Evolutionary conservation across 371 early-diverging fungal species (phyloP), one percentile per base, ranked within the genome.

Genomic region (Apophysomyces sp.): DNA sequence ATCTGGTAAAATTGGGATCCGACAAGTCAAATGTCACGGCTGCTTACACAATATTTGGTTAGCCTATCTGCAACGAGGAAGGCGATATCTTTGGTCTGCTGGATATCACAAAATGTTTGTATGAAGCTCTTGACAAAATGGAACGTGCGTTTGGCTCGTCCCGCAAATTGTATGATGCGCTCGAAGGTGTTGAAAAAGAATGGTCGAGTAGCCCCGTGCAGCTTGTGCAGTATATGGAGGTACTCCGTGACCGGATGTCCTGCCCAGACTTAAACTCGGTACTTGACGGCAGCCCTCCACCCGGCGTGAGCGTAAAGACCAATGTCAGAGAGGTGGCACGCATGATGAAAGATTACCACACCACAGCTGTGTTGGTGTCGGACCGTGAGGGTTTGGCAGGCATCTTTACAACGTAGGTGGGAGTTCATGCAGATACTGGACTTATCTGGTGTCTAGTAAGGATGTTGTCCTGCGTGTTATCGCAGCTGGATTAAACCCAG

Each of bases 381-480:
- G 94, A 93, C 58, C 91, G 89, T 51, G 83, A 82, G 26, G 92
- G 86, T 29, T 82, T 98, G 60, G 89, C 91, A 18, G 98, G 98
- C 60, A 97, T 98, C 67, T 94, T 96, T 72, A 98, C 98, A 16
- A 60, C 60, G 92, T 92, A 67, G 91, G 91, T 64, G 67, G 59
- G 21, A 21, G 49, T 3, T 2, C 11, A 37, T 37, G 37, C 37
- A 37, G 21, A 56, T 31, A 30, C 32, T 30, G 2, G 5, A 57
- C 59, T 52, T 7, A 55, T 3, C 37, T 0, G 6, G 21, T 44
- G n/a, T 21, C 39, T 26, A 52, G 26, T 34, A 85, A 87, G 72
- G 98, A 98, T 76, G 89, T 98, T 62, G 98, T 97, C 27, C 81
- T 97, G 57, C 88, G 98, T 60, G 98, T 98, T 26, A 89, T 98